Evolutionary conservation across 495 filamentous ascomycete species (phyloP).

Genomic region (Hapsidospora chrysogenum): DNA sequence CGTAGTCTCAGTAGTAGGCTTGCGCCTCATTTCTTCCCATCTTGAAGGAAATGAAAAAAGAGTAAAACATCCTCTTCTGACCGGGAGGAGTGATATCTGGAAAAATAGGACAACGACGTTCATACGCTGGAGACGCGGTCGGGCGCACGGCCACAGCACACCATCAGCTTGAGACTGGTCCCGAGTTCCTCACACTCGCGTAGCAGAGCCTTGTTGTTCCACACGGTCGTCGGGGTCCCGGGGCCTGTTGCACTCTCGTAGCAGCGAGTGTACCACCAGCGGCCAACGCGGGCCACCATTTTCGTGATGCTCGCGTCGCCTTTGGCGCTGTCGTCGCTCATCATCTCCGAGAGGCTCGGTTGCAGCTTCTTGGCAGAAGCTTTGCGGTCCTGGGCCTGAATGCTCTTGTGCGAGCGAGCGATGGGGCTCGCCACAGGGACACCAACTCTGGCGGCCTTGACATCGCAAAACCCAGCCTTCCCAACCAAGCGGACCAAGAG

Average conservation of each 20-base stretch:
- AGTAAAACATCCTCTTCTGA: no score
- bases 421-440: slow-evolving; percentile 73
- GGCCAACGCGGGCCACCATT: slow-evolving; percentile 78
- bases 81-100: neutral
- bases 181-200: slow-evolving; percentile 73
- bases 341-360: slow-evolving; percentile 50
- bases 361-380: slow-evolving; percentile 25
- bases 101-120: slow-evolving; percentile 13
- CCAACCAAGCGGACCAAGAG: slow-evolving; percentile 61
- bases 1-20: neutral
- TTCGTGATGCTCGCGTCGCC: slow-evolving; percentile 71
- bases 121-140: slow-evolving; percentile 19
- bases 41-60: neutral
- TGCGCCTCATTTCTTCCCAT: slow-evolving; percentile 1
- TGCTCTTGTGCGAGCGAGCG: slow-evolving; percentile 13
- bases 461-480: slow-evolving; percentile 61
- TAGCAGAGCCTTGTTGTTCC: slow-evolving; percentile 58
- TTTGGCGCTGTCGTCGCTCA: slow-evolving; percentile 43
- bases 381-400: slow-evolving; percentile 3
- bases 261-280: slow-evolving; percentile 92
- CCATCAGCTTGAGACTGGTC: slow-evolving; percentile 76
- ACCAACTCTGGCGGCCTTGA: slow-evolving; percentile 76
- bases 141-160: slow-evolving; percentile 60
- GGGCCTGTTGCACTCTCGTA: slow-evolving; percentile 55
- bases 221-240: slow-evolving; percentile 47